Evolutionary conservation across 2,329 filamentous ascomycete species (phyloP).

Genomic region (Onygenales sp.): DNA sequence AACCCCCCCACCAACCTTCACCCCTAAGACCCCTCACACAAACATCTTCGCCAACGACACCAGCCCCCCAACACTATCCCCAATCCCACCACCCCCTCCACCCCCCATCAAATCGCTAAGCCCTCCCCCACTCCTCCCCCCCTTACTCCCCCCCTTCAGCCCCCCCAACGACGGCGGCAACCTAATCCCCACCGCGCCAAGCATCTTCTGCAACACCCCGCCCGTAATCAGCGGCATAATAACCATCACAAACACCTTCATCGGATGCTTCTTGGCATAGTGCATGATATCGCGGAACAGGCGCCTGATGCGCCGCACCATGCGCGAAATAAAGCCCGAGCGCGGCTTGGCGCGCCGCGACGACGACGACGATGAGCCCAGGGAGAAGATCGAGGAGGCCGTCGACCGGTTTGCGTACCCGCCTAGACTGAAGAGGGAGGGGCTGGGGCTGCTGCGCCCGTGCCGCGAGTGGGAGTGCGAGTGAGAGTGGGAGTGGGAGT

Average conservation of each 20-base stretch:
- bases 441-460: conserved; percentile 26
- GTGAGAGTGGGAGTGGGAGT: conserved; percentile 30
- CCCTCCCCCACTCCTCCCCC: conserved; percentile 16
- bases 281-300: conserved; percentile 71
- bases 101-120: conserved; percentile 18
- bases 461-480: conserved; percentile 27
- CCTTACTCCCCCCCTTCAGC: conserved; percentile 24
- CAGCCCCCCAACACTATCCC: conserved; percentile 38
- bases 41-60: conserved; percentile 45
- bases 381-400: conserved; percentile 36
- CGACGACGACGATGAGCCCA: conserved; percentile 48
- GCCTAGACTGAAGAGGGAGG: conserved; percentile 38
- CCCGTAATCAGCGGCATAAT: conserved; percentile 81
- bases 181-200: conserved; percentile 69
- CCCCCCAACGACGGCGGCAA: conserved; percentile 53
- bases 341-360: conserved; percentile 74
- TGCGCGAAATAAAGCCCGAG: conserved; percentile 63
- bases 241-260: conserved; percentile 80
- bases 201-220: conserved; percentile 67
- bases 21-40: conserved; percentile 28
- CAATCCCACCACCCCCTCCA: conserved; percentile 28
- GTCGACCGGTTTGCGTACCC: conserved; percentile 24
- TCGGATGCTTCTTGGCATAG: conserved; percentile 73
- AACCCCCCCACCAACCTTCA: neutral
- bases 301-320: conserved; percentile 66